phyloP scores from a whole-genome alignment of 208 protist species.

The Spongospora subterranea region DNA sequence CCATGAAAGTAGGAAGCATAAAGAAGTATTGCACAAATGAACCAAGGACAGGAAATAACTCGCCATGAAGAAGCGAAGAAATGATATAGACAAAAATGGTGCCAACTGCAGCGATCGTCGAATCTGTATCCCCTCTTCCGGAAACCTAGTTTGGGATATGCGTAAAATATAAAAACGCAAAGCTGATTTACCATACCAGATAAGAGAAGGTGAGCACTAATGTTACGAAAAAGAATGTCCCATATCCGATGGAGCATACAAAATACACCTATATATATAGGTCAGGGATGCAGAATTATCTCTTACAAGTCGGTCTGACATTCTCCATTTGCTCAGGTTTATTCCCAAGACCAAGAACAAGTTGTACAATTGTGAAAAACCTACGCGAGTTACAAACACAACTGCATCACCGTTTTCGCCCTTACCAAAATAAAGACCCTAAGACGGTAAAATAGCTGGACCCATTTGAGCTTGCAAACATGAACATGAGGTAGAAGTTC shows the following conservation, averaged over 20 bases:
- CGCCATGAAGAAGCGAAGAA: not conserved
- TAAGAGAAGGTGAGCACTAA: not conserved
- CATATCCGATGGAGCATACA: slow-evolving; percentile 11
- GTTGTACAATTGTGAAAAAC: slow-evolving; percentile 36
- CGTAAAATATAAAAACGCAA: not conserved
- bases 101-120: not conserved
- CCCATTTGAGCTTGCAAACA: not conserved
- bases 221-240: slow-evolving; percentile 47
- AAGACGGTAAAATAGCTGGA: not conserved
- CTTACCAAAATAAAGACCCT: not conserved
- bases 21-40: slow-evolving; percentile 48
- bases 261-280: not conserved
- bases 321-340: slow-evolving; percentile 49
- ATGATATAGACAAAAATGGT: slow-evolving; percentile 29
- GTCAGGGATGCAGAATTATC: not conserved
- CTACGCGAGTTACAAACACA: not conserved
- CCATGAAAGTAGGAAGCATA: slow-evolving; percentile 7
- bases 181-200: slow-evolving; percentile 7
- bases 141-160: not conserved
- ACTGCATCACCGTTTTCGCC: not conserved
- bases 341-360: slow-evolving; percentile 19
- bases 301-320: not conserved
- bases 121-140: not conserved
- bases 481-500: slow-evolving; percentile 50
- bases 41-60: not conserved